Base-by-base conservation (phyloP, 2,329 filamentous ascomycete species). In the Sporothrix curviconia region DNA sequence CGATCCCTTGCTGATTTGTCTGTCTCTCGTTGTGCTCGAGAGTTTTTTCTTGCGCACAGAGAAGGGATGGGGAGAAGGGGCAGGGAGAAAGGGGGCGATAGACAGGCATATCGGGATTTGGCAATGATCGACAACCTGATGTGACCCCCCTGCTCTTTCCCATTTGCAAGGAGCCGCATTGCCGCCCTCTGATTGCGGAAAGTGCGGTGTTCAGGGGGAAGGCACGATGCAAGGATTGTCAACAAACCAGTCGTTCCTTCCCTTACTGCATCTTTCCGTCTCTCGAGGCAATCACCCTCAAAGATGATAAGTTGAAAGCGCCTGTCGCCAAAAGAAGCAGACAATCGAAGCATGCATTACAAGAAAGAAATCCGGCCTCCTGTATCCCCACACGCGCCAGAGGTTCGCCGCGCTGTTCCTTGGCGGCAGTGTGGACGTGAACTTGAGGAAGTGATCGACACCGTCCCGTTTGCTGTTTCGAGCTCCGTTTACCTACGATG, bases 31-130 rank as follows among this genome's bases (percentile, higher is more conserved):
- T 8, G 46, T n/a, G n/a, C n/a, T n/a, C n/a, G n/a, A n/a, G n/a
- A n/a, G n/a, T n/a, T n/a, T n/a, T n/a, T n/a, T n/a, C n/a, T n/a
- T n/a, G n/a, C n/a, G n/a, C n/a, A n/a, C n/a, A n/a, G n/a, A n/a
- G n/a, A n/a, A n/a, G n/a, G n/a, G n/a, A n/a, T n/a, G 36, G 47
- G 34, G 49, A 52, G 36, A 52, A 40, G 49, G 36, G 36, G 43
- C 37, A n/a, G 25, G 22, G 36, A 40, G 22, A 24, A 54, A 30
- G 40, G 51, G 50, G n/a, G 51, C n/a, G 24, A 32, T 3, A 52
- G 36, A 37, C 32, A 50, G 14, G 12, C 32, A 34, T 17, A 25
- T 50, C 32, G 36, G 49, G 40, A 52, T 19, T 4, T 7, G 36
- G 36, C 12, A 52, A 52, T n/a, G 49, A 52, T 52, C 36, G n/a